Base-by-base conservation (phyloP, 2,329 filamentous ascomycete species). In the Canariomyces notabilis region DNA sequence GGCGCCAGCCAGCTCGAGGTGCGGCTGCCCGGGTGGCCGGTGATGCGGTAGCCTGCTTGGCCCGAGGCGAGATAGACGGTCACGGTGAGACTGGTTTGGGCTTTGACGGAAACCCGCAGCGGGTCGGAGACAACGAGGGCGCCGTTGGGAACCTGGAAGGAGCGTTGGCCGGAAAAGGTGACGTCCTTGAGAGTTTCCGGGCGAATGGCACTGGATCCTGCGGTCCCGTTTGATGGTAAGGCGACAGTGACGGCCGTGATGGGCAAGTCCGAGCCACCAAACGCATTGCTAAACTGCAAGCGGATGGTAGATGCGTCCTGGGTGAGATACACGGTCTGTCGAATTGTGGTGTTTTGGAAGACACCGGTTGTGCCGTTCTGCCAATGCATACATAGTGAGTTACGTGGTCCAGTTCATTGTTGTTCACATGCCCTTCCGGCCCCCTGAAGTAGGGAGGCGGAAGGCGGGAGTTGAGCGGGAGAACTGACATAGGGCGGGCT, bases 251-350 rank as follows among this genome's bases (percentile, higher is more conserved):
- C 75, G 3, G 71, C 68, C 0, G 75, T 77, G 57, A 84, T 74
- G 43, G 75, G 72, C 12, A 85, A 67, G 49, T 78, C 72, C 14
- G 73, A 75, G 3, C 65, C 59, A 6, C 81, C 79, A 53, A 84
- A 83, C 7, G 71, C 76, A 56, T 85, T 84, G 50, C 76, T 80
- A 48, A 84, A 68, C 38, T 76, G 73, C 21, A 85, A 65, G 3
- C 80, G 76, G 55, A 84, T 71, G 36, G 73, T 70, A 2, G 70
- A 61, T 2, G 76, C 72, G 1, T 67, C 66, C 6, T 79, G 68
- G 3, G 77, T 75, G 51, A 81, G 64, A 51, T 75, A 75, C 46
- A 83, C 58, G 0, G 80, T 84, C 60, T 83, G 79, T 5, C 81
- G 76, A 56, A 84, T 68, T 0, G 80, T 82, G 3, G 76, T 69